Evolutionary conservation across 331 rosid species (phyloP).

Genomic region (Acacia pycnantha): DNA sequence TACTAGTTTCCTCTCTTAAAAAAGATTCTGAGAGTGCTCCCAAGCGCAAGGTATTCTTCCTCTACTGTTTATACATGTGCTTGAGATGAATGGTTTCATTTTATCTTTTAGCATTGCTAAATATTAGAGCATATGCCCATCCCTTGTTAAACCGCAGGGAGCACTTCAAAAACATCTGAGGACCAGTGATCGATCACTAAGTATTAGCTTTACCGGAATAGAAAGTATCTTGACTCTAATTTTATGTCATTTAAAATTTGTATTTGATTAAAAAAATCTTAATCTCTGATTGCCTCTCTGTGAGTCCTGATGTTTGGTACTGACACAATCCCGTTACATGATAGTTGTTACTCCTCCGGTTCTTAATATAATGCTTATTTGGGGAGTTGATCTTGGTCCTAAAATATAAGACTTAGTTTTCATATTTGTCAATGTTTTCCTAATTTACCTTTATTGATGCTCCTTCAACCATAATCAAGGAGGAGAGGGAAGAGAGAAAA

Average conservation of each 20-base stretch:
- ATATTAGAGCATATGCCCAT: not conserved
- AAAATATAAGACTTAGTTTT: no score
- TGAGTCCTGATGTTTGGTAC: not conserved
- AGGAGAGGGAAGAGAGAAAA: no score
- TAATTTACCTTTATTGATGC: no score
- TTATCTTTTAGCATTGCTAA: not conserved
- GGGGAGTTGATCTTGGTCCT: no score
- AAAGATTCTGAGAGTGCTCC: conserved; percentile 7
- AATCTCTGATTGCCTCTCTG: not conserved
- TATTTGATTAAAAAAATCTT: not conserved
- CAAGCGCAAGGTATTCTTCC: conserved; percentile 24
- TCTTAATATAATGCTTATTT: no score
- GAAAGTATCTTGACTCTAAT: not conserved
- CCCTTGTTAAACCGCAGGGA: no score
- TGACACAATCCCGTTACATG: not conserved
- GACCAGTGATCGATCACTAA: not conserved
- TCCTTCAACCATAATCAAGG: no score
- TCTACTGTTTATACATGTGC: not conserved
- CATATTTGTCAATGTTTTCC: no score
- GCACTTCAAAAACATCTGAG: not conserved
- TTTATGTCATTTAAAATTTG: not conserved
- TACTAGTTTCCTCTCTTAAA: not conserved
- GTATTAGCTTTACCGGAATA: not conserved
- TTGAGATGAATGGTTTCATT: not conserved
- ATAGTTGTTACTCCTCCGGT: not conserved